Evolutionary conservation across 352 stramenopile species (phyloP).

Genomic region (Phytophthora sansomeana): DNA sequence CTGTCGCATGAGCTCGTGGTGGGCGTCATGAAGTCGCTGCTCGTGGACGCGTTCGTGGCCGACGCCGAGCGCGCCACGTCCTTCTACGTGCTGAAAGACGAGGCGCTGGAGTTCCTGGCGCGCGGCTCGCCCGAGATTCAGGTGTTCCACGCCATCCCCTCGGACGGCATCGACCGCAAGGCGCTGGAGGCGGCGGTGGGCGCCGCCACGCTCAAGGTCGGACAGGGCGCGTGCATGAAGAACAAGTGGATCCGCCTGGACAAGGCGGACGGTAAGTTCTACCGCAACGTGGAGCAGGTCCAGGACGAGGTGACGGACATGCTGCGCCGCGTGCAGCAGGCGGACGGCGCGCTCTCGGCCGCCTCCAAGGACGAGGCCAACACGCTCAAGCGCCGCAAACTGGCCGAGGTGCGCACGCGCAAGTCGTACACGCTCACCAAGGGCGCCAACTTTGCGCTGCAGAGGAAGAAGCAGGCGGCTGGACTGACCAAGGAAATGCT

Average conservation of each 20-base stretch:
- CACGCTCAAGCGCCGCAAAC: constrained; percentile 84
- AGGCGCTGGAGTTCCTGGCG: constrained; percentile 82
- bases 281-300: constrained; percentile 75
- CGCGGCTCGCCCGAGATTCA: constrained; percentile 85
- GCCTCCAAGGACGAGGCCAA: constrained; percentile 80
- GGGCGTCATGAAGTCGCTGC: constrained; percentile 96
- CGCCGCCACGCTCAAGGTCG: constrained; percentile 93
- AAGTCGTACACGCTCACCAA: constrained; percentile 97
- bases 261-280: constrained; percentile 89
- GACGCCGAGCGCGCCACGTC: constrained; percentile 81
- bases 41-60: constrained; percentile 93
- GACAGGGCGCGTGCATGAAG: constrained; percentile 97
- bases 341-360: constrained; percentile 66
- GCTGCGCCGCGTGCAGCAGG: constrained; percentile 84
- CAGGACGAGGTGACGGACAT: constrained; percentile 81
- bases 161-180: constrained; percentile 71
- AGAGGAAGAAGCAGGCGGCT: constrained; percentile 96
- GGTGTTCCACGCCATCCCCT: constrained; percentile 85
- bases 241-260: constrained; percentile 98
- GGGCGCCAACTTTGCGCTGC: constrained; percentile 92
- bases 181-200: constrained; percentile 87
- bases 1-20: constrained; percentile 95
- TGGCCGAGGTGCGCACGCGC: constrained; percentile 81
- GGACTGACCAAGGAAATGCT: constrained; percentile 99
- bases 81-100: constrained; percentile 95